These are phyloP conservation scores for Protomyces inouyei DNA, from an alignment of 1,139 yeast species.

Conservation along the genomic window DNA sequence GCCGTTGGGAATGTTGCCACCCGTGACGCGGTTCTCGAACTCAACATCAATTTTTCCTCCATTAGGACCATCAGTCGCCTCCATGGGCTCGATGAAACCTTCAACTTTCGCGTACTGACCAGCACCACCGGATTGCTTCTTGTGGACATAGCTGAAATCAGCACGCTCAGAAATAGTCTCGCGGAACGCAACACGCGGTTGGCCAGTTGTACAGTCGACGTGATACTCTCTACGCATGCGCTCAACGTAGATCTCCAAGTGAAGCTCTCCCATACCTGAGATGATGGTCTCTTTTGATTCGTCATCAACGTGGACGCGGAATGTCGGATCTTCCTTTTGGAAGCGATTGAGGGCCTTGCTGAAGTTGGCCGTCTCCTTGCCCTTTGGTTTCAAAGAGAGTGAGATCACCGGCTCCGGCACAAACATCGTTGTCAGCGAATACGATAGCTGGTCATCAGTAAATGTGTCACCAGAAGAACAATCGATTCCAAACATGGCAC, in stretches of 20 bases:
- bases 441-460: slow-evolving; percentile 70
- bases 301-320: slow-evolving; percentile 80
- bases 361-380: slow-evolving; percentile 82
- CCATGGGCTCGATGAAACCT: slow-evolving; percentile 69
- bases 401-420: slow-evolving; percentile 99
- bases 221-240: slow-evolving; percentile 97
- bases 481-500: slow-evolving; percentile 98
- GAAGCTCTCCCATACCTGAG: slow-evolving; percentile 98
- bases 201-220: slow-evolving; percentile 91
- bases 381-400: slow-evolving; percentile 78
- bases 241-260: slow-evolving; percentile 93
- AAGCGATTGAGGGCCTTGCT: slow-evolving; percentile 95
- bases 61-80: slow-evolving; percentile 40
- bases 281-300: slow-evolving; percentile 95
- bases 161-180: slow-evolving; percentile 76
- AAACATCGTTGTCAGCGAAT: slow-evolving; percentile 95
- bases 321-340: slow-evolving; percentile 98
- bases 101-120: slow-evolving; percentile 98
- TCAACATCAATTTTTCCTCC: slow-evolving; percentile 49
- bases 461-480: slow-evolving; percentile 99
- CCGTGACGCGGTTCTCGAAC: slow-evolving; percentile 83
- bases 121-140: slow-evolving; percentile 98
- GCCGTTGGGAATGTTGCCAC: slow-evolving; percentile 96
- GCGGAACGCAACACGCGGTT: slow-evolving; percentile 97
- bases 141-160: slow-evolving; percentile 89